Evolutionary conservation across 306 rosid genomes (phyloP).

Genomic region (Sicyos baderoa): DNA sequence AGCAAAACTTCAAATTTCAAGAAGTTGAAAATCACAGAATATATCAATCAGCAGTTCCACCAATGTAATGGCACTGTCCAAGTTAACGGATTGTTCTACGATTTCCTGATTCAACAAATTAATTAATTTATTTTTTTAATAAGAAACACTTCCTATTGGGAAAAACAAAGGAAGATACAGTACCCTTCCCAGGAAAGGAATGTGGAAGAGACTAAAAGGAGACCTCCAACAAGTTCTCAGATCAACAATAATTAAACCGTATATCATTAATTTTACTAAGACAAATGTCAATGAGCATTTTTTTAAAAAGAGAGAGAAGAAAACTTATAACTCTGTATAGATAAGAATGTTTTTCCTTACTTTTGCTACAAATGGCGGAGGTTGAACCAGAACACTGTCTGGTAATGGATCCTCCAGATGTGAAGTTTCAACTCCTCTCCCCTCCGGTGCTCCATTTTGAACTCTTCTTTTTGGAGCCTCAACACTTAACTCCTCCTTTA

Average conservation of each 20-base stretch:
- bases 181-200: neutral
- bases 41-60: neutral
- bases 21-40: neutral
- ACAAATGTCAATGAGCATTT: neutral
- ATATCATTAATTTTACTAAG: constrained; percentile 2
- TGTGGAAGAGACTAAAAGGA: constrained; percentile 1
- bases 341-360: constrained; percentile 35
- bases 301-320: neutral
- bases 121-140: neutral
- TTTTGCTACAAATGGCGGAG: constrained; percentile 25
- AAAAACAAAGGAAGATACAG: neutral
- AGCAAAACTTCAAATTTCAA: neutral
- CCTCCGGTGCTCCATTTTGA: constrained; percentile 2
- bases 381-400: constrained; percentile 16
- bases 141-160: neutral
- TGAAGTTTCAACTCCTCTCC: neutral
- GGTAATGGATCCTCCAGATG: constrained; percentile 7
- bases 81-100: neutral
- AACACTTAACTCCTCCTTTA: neutral
- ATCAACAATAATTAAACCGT: neutral
- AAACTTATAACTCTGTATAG: neutral
- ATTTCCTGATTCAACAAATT: neutral
- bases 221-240: neutral
- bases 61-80: neutral
- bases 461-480: neutral